Evolutionary conservation across 345 rosid genomes (phyloP).

Genomic region (Dimocarpus longan): DNA sequence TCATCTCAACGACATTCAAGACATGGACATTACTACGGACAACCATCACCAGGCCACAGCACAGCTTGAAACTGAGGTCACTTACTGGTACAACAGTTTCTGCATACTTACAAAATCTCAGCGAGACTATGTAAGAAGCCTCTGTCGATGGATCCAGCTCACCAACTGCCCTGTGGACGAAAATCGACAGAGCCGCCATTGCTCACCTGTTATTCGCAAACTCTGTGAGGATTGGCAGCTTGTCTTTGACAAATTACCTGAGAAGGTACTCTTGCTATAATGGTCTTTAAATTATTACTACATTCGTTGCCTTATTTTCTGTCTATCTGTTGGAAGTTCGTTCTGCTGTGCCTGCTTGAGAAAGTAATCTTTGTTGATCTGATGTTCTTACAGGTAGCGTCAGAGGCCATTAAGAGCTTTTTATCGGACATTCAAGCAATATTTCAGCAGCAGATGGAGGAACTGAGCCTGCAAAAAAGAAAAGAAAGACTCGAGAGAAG

Average conservation of each 20-base stretch:
- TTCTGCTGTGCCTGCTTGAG: background rate
- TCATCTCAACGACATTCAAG: slow-evolving; percentile 52
- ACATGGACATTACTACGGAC: slow-evolving; percentile 57
- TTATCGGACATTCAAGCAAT: slow-evolving; percentile 57
- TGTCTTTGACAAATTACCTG: slow-evolving; percentile 65
- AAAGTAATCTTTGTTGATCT: slow-evolving; percentile 6
- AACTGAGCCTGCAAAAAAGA: slow-evolving; percentile 53
- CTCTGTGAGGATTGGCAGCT: slow-evolving; percentile 73
- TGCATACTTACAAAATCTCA: slow-evolving; percentile 68
- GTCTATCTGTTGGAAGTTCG: background rate
- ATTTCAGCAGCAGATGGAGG: slow-evolving; percentile 64
- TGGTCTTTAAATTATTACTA: background rate
- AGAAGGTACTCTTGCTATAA: slow-evolving; percentile 51
- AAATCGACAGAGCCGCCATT: slow-evolving; percentile 48
- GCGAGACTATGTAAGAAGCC: slow-evolving; percentile 66
- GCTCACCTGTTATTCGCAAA: slow-evolving; percentile 49
- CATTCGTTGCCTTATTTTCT: background rate
- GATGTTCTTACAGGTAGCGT: slow-evolving; percentile 50
- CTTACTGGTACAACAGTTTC: slow-evolving; percentile 73
- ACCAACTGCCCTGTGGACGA: slow-evolving; percentile 55
- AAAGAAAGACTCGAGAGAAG: slow-evolving; percentile 59
- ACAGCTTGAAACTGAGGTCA: slow-evolving; percentile 79
- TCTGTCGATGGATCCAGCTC: slow-evolving; percentile 66
- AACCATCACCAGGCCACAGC: slow-evolving; percentile 70
- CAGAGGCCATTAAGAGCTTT: slow-evolving; percentile 70